phyloP scores from a whole-genome alignment of 371 early-diverging fungal species.

The Mortierella sp. region DNA sequence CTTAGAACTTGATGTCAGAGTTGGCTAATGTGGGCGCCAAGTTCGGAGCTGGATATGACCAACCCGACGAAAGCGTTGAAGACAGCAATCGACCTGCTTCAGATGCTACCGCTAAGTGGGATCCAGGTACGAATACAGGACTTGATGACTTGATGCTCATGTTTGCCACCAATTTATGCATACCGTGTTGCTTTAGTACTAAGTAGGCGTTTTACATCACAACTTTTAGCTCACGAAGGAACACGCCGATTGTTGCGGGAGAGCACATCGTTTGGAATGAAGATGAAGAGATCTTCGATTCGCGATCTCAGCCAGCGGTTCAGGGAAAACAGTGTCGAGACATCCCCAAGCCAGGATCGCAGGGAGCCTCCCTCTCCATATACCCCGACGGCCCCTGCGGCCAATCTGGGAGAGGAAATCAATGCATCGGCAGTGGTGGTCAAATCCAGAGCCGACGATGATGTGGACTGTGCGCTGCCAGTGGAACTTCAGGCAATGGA shows the following conservation, averaged over 20 bases:
- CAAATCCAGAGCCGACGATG: slow-evolving; percentile 43
- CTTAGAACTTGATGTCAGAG: slow-evolving; percentile 41
- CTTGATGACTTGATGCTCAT: neutral
- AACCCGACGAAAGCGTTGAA: neutral
- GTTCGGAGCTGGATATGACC: slow-evolving; percentile 25
- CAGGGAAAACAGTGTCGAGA: slow-evolving; percentile 28
- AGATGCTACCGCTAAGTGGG: slow-evolving; percentile 12
- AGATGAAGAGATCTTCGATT: slow-evolving; percentile 45
- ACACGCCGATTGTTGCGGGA: slow-evolving; percentile 39
- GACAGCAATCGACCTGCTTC: neutral
- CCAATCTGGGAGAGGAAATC: slow-evolving; percentile 1
- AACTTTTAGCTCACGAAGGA: slow-evolving; percentile 24
- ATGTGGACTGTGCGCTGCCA: slow-evolving; percentile 50
- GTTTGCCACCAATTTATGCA: neutral
- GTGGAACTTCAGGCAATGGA: slow-evolving; percentile 32
- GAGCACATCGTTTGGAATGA: slow-evolving; percentile 31
- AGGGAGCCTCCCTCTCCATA: slow-evolving; percentile 24
- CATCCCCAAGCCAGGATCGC: slow-evolving; percentile 13
- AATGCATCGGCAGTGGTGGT: slow-evolving; percentile 15
- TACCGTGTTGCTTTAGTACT: neutral
- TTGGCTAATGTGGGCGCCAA: slow-evolving; percentile 23
- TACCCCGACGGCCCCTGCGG: slow-evolving; percentile 28
- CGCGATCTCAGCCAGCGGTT: slow-evolving; percentile 42
- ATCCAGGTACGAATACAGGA: slow-evolving; percentile 5
- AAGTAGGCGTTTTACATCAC: neutral